phyloP scores from a whole-genome alignment of 495 filamentous ascomycete genomes.

The Friedmanniomyces simplex region DNA sequence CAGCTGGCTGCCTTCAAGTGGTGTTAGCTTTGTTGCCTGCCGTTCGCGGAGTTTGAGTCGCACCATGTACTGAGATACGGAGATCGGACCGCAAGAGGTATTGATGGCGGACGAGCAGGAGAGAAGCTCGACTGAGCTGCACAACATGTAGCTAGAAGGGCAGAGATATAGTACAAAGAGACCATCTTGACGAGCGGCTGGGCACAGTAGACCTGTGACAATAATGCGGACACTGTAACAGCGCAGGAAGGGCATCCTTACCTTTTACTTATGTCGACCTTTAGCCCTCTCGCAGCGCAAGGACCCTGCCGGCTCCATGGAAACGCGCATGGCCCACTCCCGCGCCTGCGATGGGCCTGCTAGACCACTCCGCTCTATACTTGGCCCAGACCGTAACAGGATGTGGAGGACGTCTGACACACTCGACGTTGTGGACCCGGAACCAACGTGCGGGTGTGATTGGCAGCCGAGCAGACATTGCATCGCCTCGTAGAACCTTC shows the following conservation, averaged over 20 bases:
- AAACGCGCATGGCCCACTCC: not conserved
- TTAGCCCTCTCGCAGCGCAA: not conserved
- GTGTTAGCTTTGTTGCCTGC: too few relatives aligned
- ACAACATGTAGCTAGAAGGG: not conserved
- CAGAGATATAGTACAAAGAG: not conserved
- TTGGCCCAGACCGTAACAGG: not conserved
- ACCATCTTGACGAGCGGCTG: not conserved
- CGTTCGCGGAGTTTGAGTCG: too few relatives aligned
- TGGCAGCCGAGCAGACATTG: not conserved
- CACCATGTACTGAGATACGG: conserved; percentile 50
- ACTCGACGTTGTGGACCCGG: not conserved
- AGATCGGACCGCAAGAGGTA: conserved; percentile 49
- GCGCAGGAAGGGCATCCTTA: not conserved
- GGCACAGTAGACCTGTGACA: not conserved
- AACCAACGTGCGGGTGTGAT: not conserved
- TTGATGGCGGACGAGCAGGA: conserved; percentile 46
- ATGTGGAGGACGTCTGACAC: not conserved
- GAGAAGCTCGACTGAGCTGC: conserved; percentile 37
- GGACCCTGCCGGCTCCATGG: not conserved
- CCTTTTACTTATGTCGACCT: not conserved
- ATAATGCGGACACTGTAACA: not conserved
- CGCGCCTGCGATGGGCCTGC: not conserved
- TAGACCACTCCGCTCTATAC: not conserved
- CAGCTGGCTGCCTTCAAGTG: conserved; percentile 43
- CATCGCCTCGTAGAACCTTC: not conserved